Base-by-base conservation (phyloP, 2,329 filamentous ascomycete species). In the Dothiorella sarmentorum region DNA sequence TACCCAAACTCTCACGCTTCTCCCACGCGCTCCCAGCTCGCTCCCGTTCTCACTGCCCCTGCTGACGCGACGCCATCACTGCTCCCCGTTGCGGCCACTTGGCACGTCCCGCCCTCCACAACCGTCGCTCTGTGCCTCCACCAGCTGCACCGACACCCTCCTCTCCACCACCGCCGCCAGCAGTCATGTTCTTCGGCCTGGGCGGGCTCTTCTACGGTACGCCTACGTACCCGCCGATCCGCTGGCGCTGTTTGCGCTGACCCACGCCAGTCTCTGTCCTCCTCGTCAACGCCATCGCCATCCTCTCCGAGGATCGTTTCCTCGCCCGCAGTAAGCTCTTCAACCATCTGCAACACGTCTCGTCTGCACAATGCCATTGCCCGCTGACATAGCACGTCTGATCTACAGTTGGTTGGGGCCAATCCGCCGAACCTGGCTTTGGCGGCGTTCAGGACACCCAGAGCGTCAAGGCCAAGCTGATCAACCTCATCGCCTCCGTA, bases 261-360 rank as follows among this genome's bases (percentile, higher is more conserved):
- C 56, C 17, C 13, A 37, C 10, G 20, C 37, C 62, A 91, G 89
- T 93, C 65, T 83, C 85, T 66, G 81, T 96, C 72, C 90, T 97
- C 69, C 84, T 97, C 71, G 86, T 94, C 76, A 99, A 99, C 76
- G 90, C 91, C 65, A 88, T 97, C 71, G 91, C 92, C 63, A 86
- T 97, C 70, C 88, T 97, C 64, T 96, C 91, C 67, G 92, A 96
- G 84, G 91, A 96, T 77, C 88, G 91, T 62, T 96, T 96, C 75
- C 89, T 96, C 65, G 89, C 87, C 59, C 85, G 90, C 75, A 91
- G 77, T 87, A 85, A 65, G 81, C 75, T 37, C 27, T 40, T 31
- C n/a, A 6, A 13, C 26, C 51, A 40, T 18, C 27, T 53, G 49
- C 49, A 53, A 53, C 49, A 35, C 24, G 3, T 27, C 22, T 15